Conservation (phyloP, 108 stramenopile genomes). For the Conticribra weissflogii region DNA sequence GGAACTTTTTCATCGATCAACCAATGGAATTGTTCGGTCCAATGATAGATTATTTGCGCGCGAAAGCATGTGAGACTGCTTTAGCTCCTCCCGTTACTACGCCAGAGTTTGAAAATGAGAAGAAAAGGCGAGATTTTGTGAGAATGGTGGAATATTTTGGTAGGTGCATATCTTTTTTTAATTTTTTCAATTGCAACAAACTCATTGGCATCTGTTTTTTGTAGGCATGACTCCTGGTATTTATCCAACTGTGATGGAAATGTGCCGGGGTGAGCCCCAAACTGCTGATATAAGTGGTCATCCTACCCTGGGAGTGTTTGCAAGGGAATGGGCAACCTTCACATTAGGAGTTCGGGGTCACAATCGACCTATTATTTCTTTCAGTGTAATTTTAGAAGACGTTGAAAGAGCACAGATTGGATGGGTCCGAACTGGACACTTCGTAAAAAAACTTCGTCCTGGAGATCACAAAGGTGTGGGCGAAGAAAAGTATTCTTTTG, state of each 20-base stretch:
- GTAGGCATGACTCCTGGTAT: slow-evolving; percentile 51
- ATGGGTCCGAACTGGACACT: slow-evolving; percentile 40
- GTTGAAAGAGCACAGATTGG: slow-evolving; percentile 52
- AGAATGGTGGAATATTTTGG: slow-evolving; percentile 67
- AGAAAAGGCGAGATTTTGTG: slow-evolving; percentile 41
- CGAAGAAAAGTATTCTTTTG: slow-evolving; percentile 44
- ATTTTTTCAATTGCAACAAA: too few relatives aligned
- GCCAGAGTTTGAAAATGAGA: slow-evolving; percentile 37
- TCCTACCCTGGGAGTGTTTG: slow-evolving; percentile 31
- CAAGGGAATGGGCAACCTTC: slow-evolving; percentile 49
- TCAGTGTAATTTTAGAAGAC: slow-evolving; percentile 46
- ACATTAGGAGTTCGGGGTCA: slow-evolving; percentile 49
- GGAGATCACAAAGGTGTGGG: slow-evolving; percentile 54
- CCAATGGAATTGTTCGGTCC: slow-evolving; percentile 48
- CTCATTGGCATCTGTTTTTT: neutral
- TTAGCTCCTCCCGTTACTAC: slow-evolving; percentile 44
- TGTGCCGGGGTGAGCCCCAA: slow-evolving; percentile 40
- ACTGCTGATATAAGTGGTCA: slow-evolving; percentile 38
- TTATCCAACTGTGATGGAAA: slow-evolving; percentile 54
- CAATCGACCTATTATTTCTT: slow-evolving; percentile 44
- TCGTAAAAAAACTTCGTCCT: slow-evolving; percentile 40
- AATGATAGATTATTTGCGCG: slow-evolving; percentile 58
- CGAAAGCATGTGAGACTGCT: slow-evolving; percentile 40
- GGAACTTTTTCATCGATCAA: slow-evolving; percentile 72
- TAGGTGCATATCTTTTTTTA: neutral